Conservation (phyloP, 805 yeast species). For the Wickerhamiella hasegawae region DNA sequence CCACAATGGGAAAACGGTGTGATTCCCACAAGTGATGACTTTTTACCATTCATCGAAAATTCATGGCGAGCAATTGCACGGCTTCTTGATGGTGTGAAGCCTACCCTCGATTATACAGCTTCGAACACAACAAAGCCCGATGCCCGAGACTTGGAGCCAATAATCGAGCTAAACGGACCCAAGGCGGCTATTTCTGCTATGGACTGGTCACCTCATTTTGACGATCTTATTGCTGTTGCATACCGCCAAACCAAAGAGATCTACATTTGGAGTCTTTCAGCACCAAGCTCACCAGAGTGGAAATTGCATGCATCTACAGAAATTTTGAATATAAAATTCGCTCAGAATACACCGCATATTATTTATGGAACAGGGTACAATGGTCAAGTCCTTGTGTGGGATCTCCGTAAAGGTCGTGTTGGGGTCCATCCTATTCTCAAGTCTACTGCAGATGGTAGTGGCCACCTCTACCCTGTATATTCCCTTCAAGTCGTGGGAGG, state of each 20-base stretch:
- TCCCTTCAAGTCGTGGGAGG: constrained; percentile 18
- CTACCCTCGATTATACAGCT: constrained; percentile 18
- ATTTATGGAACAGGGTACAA: constrained; percentile 33
- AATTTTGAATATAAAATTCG: constrained; percentile 27
- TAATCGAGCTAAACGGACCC: neutral
- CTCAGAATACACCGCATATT: constrained; percentile 24
- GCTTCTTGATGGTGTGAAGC: constrained; percentile 18
- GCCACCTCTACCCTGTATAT: constrained; percentile 23
- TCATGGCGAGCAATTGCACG: constrained; percentile 20
- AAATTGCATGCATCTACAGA: constrained; percentile 28
- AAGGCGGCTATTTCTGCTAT: constrained; percentile 19
- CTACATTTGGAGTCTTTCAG: constrained; percentile 23
- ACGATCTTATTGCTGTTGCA: constrained; percentile 23
- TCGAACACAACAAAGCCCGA: constrained; percentile 1
- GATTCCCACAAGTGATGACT: too few relatives aligned
- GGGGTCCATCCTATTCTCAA: constrained; percentile 16
- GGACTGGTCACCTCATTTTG: constrained; percentile 22
- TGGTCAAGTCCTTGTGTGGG: constrained; percentile 40
- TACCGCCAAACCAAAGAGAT: constrained; percentile 12
- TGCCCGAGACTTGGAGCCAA: neutral
- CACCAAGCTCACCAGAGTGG: constrained; percentile 23
- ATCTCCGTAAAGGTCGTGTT: constrained; percentile 17
- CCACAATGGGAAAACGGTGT: too few relatives aligned
- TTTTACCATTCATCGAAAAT: constrained; percentile 12
- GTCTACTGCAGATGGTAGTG: constrained; percentile 19